Conservation (phyloP, 2,329 filamentous ascomycete genomes). For the Cladosporium sp. region DNA sequence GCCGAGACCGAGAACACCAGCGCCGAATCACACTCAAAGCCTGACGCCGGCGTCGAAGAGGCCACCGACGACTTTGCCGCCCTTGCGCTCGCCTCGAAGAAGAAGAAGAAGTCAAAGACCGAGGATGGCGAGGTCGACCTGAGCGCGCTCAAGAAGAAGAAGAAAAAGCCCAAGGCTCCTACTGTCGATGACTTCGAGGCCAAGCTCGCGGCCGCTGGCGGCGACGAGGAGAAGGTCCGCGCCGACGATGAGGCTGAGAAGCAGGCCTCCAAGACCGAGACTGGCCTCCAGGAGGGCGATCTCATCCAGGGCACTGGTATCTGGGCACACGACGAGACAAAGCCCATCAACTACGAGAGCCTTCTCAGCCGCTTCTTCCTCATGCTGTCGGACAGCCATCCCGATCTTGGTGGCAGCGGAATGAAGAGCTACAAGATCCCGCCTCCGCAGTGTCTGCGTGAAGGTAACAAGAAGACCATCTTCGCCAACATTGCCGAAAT, state of each 20-base stretch:
- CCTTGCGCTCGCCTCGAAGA: conserved; percentile 52
- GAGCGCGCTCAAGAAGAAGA: conserved; percentile 82
- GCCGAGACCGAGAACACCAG: conserved; percentile 74
- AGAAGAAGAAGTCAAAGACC: conserved; percentile 71
- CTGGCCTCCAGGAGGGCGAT: conserved; percentile 65
- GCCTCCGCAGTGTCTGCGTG: conserved; percentile 94
- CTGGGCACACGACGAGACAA: conserved; percentile 79
- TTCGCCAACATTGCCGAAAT: conserved; percentile 99
- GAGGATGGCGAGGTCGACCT: conserved; percentile 66
- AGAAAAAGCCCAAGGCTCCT: conserved; percentile 64
- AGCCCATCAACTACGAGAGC: conserved; percentile 78
- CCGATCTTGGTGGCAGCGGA: conserved; percentile 77
- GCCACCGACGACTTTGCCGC: conserved; percentile 42
- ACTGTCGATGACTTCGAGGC: conserved; percentile 67
- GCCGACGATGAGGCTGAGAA: conserved; percentile 57
- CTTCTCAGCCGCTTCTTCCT: conserved; percentile 92
- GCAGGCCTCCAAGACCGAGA: conserved; percentile 49
- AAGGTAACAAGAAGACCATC: conserved; percentile 99
- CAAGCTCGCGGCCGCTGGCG: conserved; percentile 63
- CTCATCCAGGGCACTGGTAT: conserved; percentile 86
- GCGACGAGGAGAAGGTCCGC: conserved; percentile 52
- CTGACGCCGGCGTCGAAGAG: conserved; percentile 34
- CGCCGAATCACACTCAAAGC: conserved; percentile 71
- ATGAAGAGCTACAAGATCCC: conserved; percentile 99
- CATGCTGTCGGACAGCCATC: conserved; percentile 92